Conservation (phyloP, 139 green algal species). For the Astrephomene gubernaculifera region DNA sequence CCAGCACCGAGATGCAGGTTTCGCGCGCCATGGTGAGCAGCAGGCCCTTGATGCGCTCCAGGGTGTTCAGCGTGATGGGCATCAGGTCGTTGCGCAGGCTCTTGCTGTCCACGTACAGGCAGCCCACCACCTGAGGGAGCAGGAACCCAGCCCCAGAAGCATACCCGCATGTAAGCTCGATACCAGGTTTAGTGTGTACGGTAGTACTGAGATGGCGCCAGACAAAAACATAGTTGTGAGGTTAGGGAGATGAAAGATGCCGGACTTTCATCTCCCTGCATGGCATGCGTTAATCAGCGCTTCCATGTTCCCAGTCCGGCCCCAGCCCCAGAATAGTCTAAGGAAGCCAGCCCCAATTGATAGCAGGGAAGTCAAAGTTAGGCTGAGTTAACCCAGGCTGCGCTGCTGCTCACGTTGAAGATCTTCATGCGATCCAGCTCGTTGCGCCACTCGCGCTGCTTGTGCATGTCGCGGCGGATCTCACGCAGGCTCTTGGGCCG, state of each 20-base stretch:
- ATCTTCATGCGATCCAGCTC: slow-evolving; percentile 87
- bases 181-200: background rate
- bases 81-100: slow-evolving; percentile 68
- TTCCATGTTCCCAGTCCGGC: too few relatives aligned
- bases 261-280: background rate
- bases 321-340: too few relatives aligned
- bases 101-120: slow-evolving; percentile 79
- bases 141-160: too few relatives aligned
- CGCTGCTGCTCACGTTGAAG: slow-evolving; percentile 54
- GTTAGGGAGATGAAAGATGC: background rate
- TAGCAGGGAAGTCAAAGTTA: too few relatives aligned
- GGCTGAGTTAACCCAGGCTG: too few relatives aligned
- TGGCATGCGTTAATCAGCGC: background rate
- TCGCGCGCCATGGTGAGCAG: slow-evolving; percentile 73
- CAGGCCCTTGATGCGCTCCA: slow-evolving; percentile 82
- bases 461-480: slow-evolving; percentile 78
- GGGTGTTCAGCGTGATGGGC: slow-evolving; percentile 66
- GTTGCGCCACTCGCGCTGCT: slow-evolving; percentile 79
- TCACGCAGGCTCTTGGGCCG: slow-evolving; percentile 69
- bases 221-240: background rate
- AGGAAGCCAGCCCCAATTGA: too few relatives aligned
- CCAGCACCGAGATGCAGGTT: slow-evolving; percentile 65
- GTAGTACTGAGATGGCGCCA: background rate
- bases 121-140: slow-evolving; percentile 56
- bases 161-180: too few relatives aligned